A percentile compares a stretch with the other conserved stretches of the same genome.
Conservation (phyloP, 352 stramenopile species). For the Globisporangium uncinulatum region DNA sequence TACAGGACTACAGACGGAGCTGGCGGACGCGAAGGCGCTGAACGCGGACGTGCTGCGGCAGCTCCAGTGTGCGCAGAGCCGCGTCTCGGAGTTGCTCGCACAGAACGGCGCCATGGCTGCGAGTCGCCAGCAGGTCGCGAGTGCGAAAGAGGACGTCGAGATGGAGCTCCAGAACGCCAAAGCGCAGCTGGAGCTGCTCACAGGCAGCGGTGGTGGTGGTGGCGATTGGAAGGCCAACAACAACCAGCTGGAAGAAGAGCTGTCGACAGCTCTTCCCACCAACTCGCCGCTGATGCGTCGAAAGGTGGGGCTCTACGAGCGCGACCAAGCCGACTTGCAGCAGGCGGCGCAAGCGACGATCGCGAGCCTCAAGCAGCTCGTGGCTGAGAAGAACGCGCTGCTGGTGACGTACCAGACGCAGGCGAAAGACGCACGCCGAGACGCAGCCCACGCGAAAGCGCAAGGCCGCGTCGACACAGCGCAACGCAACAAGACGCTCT, state of each 20-base stretch:
- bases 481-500: conserved; percentile 60
- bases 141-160: conserved; percentile 48
- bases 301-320: conserved; percentile 71
- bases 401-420: conserved; percentile 63
- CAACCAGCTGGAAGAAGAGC: conserved; percentile 5
- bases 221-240: conserved; percentile 13
- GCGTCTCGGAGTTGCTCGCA: conserved; percentile 35
- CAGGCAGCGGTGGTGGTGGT: not conserved
- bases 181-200: conserved; percentile 20
- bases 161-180: conserved; percentile 53
- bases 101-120: conserved; percentile 38
- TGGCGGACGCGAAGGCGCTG: conserved; percentile 29
- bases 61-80: conserved; percentile 32
- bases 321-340: conserved; percentile 67
- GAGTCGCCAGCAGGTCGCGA: conserved; percentile 33
- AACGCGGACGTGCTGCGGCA: conserved; percentile 49
- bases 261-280: conserved; percentile 1
- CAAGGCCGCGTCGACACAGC: conserved; percentile 51
- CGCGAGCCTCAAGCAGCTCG: conserved; percentile 71
- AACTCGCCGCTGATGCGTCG: conserved; percentile 40
- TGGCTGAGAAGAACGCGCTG: conserved; percentile 70
- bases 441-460: conserved; percentile 39
- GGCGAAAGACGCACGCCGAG: conserved; percentile 34
- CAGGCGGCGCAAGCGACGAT: conserved; percentile 74
- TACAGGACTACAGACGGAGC: conserved; percentile 17